Conservation (phyloP, 306 rosid species). For the Lathyrus tuberosus region DNA sequence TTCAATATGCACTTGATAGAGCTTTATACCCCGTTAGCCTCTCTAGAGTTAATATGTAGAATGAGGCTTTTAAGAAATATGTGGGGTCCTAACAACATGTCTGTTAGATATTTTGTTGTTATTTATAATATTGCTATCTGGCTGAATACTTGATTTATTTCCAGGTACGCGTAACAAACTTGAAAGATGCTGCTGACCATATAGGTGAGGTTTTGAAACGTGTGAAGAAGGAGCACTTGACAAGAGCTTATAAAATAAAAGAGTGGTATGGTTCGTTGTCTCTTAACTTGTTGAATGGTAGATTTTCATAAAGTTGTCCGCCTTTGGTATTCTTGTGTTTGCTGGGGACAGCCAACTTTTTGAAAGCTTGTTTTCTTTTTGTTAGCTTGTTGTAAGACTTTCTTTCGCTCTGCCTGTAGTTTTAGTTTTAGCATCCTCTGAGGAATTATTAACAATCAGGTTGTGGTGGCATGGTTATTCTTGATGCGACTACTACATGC, state of each 20-base stretch:
- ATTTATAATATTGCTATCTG: neutral
- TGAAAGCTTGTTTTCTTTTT: neutral
- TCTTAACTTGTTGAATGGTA: conserved; percentile 12
- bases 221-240: conserved; percentile 80
- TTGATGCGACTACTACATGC: conserved; percentile 9
- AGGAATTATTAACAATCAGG: conserved; percentile 5
- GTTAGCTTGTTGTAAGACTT: neutral
- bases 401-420: neutral
- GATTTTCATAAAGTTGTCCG: neutral
- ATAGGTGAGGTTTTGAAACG: conserved; percentile 96
- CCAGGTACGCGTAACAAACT: conserved; percentile 94
- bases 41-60: too few relatives aligned
- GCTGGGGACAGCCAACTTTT: neutral
- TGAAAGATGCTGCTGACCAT: conserved; percentile 92
- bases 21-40: too few relatives aligned
- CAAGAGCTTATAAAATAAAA: conserved; percentile 85
- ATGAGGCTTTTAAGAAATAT: too few relatives aligned
- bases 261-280: conserved; percentile 60
- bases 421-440: neutral
- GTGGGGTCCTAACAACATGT: neutral
- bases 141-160: conserved; percentile 21
- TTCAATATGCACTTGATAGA: conserved; percentile 20
- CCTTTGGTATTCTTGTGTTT: conserved; percentile 23
- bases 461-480: conserved; percentile 8
- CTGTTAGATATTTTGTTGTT: conserved; percentile 3